These are phyloP conservation scores for Aciculosporium take DNA, from an alignment of 2,329 filamentous ascomycete species.

Conservation along the genomic window DNA sequence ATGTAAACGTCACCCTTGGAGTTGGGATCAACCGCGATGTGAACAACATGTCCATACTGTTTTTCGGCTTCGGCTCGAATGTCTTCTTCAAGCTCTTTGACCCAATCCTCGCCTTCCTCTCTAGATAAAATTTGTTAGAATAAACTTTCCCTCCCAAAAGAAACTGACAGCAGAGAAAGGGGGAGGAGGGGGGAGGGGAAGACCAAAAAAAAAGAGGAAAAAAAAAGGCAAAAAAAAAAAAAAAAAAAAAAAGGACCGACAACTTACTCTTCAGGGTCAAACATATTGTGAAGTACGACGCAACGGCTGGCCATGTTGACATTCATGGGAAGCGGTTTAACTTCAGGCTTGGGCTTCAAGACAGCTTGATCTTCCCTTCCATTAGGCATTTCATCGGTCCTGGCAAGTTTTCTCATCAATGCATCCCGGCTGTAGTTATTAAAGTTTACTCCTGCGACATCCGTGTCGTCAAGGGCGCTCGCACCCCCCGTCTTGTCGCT, in stretches of 20 bases:
- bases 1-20: constrained; percentile 94
- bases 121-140: constrained; percentile 37
- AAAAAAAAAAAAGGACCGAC: not conserved
- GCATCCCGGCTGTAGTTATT: constrained; percentile 98
- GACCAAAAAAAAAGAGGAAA: not conserved
- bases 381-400: constrained; percentile 68
- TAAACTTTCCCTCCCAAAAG: too few relatives aligned
- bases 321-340: constrained; percentile 65
- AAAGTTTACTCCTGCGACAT: constrained; percentile 97
- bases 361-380: constrained; percentile 56
- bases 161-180: not conserved
- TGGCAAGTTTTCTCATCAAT: constrained; percentile 95
- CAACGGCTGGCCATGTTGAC: constrained; percentile 89
- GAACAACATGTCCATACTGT: constrained; percentile 94
- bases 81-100: constrained; percentile 88
- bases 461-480: constrained; percentile 90
- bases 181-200: not conserved
- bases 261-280: constrained; percentile 78
- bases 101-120: constrained; percentile 76
- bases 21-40: constrained; percentile 89
- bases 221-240: not conserved
- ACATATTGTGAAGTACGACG: constrained; percentile 90
- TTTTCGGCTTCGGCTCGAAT: constrained; percentile 83
- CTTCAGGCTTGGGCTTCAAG: constrained; percentile 64
- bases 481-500: constrained; percentile 83